These are phyloP conservation scores for Fusarium penzigii DNA, from an alignment of 2,329 filamentous ascomycete genomes.

Conservation along the genomic window DNA sequence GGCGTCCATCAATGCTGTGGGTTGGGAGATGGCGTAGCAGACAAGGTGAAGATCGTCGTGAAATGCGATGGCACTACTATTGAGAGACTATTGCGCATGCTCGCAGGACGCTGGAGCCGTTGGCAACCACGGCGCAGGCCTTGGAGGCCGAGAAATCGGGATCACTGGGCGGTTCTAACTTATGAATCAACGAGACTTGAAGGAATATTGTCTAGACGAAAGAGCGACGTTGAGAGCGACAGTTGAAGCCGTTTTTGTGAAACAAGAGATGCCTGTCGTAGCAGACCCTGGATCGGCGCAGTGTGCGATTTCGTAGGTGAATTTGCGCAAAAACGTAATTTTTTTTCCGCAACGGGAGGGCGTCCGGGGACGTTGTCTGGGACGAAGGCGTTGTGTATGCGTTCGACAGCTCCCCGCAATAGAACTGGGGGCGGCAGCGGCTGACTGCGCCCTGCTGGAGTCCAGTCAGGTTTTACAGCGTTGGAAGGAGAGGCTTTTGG, in stretches of 20 bases:
- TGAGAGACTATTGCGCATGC: conserved; percentile 33
- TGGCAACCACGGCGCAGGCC: conserved; percentile 27
- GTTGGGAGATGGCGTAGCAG: conserved; percentile 20
- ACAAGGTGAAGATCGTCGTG: conserved; percentile 23
- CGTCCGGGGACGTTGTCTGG: conserved; percentile 20
- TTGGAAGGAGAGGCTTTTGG: conserved; percentile 9
- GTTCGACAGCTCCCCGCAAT: conserved; percentile 30
- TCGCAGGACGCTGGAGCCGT: conserved; percentile 30
- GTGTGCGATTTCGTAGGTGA: conserved; percentile 1
- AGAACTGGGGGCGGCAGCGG: conserved; percentile 17
- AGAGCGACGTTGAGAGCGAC: not conserved
- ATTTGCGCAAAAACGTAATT: conserved; percentile 14
- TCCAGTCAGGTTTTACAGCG: conserved; percentile 5
- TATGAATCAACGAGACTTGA: conserved; percentile 12
- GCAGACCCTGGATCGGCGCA: not conserved
- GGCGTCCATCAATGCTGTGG: conserved; percentile 42
- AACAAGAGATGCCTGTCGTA: not conserved
- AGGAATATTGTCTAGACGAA: not conserved
- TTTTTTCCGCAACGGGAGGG: conserved; percentile 23
- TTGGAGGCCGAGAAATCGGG: conserved; percentile 17
- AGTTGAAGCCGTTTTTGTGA: not conserved
- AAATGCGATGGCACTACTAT: conserved; percentile 28
- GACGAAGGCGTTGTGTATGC: conserved; percentile 24
- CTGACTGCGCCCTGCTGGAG: conserved; percentile 22
- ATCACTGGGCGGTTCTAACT: not conserved